A percentile compares a stretch with the other conserved stretches of the same genome.
phyloP scores from a whole-genome alignment of 2,329 filamentous ascomycete genomes.

The Metarhizium guizhouense region DNA sequence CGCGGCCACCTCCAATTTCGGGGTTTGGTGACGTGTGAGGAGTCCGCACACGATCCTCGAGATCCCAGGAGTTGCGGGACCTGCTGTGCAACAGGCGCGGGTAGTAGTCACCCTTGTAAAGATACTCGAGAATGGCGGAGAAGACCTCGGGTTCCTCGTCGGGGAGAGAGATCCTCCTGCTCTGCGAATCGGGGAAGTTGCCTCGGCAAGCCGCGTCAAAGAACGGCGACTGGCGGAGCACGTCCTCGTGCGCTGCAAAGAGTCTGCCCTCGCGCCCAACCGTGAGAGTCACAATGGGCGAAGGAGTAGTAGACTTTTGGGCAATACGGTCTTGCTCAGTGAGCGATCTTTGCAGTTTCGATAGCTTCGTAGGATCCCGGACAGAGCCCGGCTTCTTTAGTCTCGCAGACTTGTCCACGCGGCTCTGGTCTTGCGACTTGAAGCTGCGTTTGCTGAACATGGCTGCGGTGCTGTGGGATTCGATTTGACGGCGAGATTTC shows the following conservation, averaged over 20 bases:
- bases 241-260: constrained; percentile 92
- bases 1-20: constrained; percentile 34
- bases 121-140: constrained; percentile 87
- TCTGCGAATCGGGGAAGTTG: constrained; percentile 66
- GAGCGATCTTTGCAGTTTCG: constrained; percentile 80
- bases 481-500: not conserved
- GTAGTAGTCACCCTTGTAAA: constrained; percentile 96
- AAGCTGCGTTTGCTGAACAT: constrained; percentile 90
- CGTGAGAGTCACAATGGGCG: constrained; percentile 77
- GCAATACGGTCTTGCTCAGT: constrained; percentile 40
- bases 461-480: constrained; percentile 24
- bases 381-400: constrained; percentile 52
- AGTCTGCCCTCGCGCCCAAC: constrained; percentile 78
- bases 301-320: constrained; percentile 27
- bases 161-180: constrained; percentile 65
- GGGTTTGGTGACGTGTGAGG: constrained; percentile 44
- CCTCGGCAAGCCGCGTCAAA: constrained; percentile 65
- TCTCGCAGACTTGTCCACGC: constrained; percentile 82
- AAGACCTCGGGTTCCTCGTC: constrained; percentile 85
- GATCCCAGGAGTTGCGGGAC: constrained; percentile 78
- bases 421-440: constrained; percentile 60
- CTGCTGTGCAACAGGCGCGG: constrained; percentile 82
- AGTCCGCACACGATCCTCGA: constrained; percentile 55
- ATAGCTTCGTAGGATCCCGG: constrained; percentile 69
- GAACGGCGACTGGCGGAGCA: constrained; percentile 77